Conservation (phyloP, 2,329 filamentous ascomycete genomes). For the Alternaria sp. region DNA sequence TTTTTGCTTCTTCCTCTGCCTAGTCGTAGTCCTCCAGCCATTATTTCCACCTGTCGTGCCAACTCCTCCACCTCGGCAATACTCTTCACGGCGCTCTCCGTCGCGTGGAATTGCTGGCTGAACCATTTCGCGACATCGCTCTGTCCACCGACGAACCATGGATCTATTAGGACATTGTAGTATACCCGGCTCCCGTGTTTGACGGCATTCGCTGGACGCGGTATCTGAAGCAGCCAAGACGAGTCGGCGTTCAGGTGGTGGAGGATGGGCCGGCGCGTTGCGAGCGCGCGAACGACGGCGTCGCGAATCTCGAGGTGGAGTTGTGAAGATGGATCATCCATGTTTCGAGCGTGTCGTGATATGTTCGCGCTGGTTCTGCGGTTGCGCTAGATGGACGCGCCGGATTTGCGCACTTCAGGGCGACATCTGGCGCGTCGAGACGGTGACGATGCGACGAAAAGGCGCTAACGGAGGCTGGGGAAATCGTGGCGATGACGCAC, state of each 20-base stretch:
- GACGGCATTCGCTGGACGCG: slow-evolving; percentile 56
- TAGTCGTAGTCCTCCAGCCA: slow-evolving; percentile 40
- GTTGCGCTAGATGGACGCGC: slow-evolving; percentile 9
- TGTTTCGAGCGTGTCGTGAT: slow-evolving; percentile 9
- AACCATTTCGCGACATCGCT: slow-evolving; percentile 70
- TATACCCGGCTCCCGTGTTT: slow-evolving; percentile 57
- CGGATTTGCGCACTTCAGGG: slow-evolving; percentile 19
- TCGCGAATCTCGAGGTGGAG: slow-evolving; percentile 53
- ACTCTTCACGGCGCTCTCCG: slow-evolving; percentile 60
- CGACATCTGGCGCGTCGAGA: slow-evolving; percentile 25
- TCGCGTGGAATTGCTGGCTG: slow-evolving; percentile 68
- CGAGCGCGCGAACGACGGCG: slow-evolving; percentile 49
- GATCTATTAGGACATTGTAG: slow-evolving; percentile 71
- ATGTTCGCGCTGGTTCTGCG: neutral
- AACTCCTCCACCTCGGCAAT: slow-evolving; percentile 63
- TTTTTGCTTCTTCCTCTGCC: slow-evolving; percentile 18
- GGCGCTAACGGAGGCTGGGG: slow-evolving; percentile 23
- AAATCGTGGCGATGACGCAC: slow-evolving; percentile 18
- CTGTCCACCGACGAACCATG: slow-evolving; percentile 69
- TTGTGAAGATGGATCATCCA: slow-evolving; percentile 48
- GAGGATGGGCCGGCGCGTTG: slow-evolving; percentile 60
- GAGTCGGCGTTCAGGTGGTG: slow-evolving; percentile 72
- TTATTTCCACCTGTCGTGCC: slow-evolving; percentile 58
- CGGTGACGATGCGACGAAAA: neutral
- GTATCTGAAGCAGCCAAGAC: slow-evolving; percentile 70